These are phyloP conservation scores for Corchorus capsularis DNA, from an alignment of 345 rosid species.

Conservation along the genomic window DNA sequence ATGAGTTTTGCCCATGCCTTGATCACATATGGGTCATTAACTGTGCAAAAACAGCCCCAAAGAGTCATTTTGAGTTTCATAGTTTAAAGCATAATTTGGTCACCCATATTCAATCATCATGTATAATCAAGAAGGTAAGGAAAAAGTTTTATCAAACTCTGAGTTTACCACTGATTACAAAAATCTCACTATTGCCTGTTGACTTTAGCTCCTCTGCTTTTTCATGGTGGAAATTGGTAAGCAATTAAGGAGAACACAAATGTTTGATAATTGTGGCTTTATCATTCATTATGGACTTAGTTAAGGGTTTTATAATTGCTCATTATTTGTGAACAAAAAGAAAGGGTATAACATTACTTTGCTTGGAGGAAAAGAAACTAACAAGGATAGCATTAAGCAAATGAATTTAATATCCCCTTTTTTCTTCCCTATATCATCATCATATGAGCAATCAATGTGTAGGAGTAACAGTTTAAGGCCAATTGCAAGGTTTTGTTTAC, in stretches of 20 bases:
- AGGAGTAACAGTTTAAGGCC: too few relatives aligned
- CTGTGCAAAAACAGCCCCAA: conserved; percentile 41
- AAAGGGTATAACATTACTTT: too few relatives aligned
- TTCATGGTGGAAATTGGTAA: conserved; percentile 22
- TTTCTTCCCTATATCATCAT: too few relatives aligned
- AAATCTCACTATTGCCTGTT: conserved; percentile 53
- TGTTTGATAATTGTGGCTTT: not conserved
- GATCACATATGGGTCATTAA: conserved; percentile 67
- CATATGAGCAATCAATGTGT: too few relatives aligned
- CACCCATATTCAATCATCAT: not conserved
- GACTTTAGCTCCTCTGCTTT: conserved; percentile 58
- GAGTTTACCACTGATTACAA: conserved; percentile 54
- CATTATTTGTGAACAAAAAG: too few relatives aligned
- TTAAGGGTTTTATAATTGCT: too few relatives aligned
- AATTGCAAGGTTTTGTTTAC: not conserved
- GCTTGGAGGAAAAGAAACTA: too few relatives aligned
- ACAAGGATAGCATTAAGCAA: too few relatives aligned
- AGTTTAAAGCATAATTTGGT: not conserved
- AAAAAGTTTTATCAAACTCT: too few relatives aligned
- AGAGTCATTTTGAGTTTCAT: not conserved
- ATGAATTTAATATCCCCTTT: too few relatives aligned
- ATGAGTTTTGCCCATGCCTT: conserved; percentile 69
- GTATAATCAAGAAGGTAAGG: too few relatives aligned
- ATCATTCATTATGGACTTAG: too few relatives aligned
- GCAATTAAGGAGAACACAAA: not conserved